Evolutionary conservation across 192 early-diverging fungal species (phyloP).

Genomic region (Coemansia sp.): DNA sequence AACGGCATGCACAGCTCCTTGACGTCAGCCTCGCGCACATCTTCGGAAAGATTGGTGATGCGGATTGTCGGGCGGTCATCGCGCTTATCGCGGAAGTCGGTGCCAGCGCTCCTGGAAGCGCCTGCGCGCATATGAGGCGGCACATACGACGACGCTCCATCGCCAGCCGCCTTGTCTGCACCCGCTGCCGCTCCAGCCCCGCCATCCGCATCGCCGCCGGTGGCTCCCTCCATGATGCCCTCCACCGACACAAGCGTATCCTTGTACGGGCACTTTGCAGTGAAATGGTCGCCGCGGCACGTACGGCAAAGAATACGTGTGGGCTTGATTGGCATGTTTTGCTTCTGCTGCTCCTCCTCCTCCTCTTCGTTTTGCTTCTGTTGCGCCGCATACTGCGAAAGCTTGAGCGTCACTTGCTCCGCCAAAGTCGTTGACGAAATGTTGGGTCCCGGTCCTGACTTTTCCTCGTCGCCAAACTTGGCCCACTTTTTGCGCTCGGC

Average conservation of each 20-base stretch:
- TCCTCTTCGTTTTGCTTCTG: conserved; percentile 67
- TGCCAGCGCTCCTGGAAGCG: conserved; percentile 23
- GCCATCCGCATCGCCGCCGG: neutral
- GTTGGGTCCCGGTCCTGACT: conserved; percentile 80
- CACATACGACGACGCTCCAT: conserved; percentile 66
- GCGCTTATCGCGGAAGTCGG: conserved; percentile 56
- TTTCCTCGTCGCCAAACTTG: conserved; percentile 90
- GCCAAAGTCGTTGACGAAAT: conserved; percentile 83
- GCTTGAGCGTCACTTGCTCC: conserved; percentile 83
- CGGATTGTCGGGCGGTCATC: conserved; percentile 76
- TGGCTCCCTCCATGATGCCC: conserved; percentile 53
- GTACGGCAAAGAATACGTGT: conserved; percentile 91
- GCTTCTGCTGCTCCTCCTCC: conserved; percentile 55
- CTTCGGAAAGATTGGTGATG: conserved; percentile 96
- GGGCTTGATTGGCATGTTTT: conserved; percentile 61
- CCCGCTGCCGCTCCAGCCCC: conserved; percentile 12
- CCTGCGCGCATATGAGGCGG: conserved; percentile 81
- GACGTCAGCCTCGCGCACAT: conserved; percentile 85
- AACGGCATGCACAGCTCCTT: conserved; percentile 85
- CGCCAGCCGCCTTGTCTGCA: conserved; percentile 34
- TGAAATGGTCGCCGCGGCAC: conserved; percentile 96
- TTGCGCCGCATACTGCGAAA: conserved; percentile 60
- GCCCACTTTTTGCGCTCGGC: conserved; percentile 79
- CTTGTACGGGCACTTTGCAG: conserved; percentile 97
- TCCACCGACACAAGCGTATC: conserved; percentile 82